A percentile compares a stretch with the other conserved stretches of the same genome.
These are phyloP conservation scores for Rhynchosporium graminicola DNA, from an alignment of 2,329 filamentous ascomycete species.

Conservation along the genomic window DNA sequence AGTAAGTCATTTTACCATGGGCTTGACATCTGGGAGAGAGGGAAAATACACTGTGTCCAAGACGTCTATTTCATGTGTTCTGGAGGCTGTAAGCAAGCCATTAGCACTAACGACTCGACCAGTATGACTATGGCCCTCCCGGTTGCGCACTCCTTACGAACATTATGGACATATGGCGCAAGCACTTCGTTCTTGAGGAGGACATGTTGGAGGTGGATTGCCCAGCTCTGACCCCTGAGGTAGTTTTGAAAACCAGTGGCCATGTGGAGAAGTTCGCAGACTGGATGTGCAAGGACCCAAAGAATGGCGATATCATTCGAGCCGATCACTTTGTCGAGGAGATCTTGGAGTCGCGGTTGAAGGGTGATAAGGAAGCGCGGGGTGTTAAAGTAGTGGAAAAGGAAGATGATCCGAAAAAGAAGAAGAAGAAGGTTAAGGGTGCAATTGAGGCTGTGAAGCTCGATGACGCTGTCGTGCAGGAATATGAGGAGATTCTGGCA, in stretches of 20 bases:
- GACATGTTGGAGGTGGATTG: conserved; percentile 79
- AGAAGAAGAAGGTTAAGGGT: conserved; percentile 87
- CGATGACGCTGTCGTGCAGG: conserved; percentile 79
- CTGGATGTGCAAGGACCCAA: conserved; percentile 99
- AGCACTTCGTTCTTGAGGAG: conserved; percentile 73
- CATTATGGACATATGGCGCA: conserved; percentile 71
- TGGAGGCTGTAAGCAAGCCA: background rate
- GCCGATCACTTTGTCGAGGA: conserved; percentile 97
- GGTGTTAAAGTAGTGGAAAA: conserved; percentile 78
- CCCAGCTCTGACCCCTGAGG: conserved; percentile 88
- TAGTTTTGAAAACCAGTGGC: conserved; percentile 91
- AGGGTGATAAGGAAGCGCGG: conserved; percentile 89
- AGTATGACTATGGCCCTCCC: conserved; percentile 69
- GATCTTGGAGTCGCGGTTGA: conserved; percentile 81
- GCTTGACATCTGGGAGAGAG: background rate
- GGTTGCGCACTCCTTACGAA: conserved; percentile 70
- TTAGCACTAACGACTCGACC: background rate
- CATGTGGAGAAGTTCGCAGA: conserved; percentile 95
- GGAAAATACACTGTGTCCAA: too few relatives aligned
- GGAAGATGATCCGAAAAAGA: conserved; percentile 69
- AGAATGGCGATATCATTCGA: conserved; percentile 94
- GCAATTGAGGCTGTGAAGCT: conserved; percentile 79
- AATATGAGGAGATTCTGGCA: conserved; percentile 90
- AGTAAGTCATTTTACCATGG: background rate
- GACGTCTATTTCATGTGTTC: too few relatives aligned